These are phyloP conservation scores for Rhododendron kiyosumense DNA, from an alignment of 148 eudicot species.

Conservation along the genomic window DNA sequence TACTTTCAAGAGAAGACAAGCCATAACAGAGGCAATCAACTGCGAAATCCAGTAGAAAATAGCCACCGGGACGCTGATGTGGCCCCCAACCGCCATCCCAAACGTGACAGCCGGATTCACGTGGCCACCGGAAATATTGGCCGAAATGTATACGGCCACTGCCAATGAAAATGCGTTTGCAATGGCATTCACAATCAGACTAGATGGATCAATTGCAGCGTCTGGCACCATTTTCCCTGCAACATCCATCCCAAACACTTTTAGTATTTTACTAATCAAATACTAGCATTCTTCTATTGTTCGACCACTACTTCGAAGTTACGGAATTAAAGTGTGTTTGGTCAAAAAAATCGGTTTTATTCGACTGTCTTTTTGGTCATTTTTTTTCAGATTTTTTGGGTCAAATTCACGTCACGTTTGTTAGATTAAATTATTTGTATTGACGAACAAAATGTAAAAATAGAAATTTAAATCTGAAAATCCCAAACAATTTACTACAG, in stretches of 20 bases:
- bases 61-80: slow-evolving; percentile 56
- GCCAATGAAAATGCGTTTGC: slow-evolving; percentile 64
- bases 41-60: slow-evolving; percentile 75
- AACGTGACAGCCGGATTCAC: slow-evolving; percentile 69
- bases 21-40: slow-evolving; percentile 70
- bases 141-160: slow-evolving; percentile 52
- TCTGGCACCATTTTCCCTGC: slow-evolving; percentile 52
- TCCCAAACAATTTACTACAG: too few relatives aligned
- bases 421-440: too few relatives aligned
- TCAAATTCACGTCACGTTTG: too few relatives aligned
- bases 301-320: not conserved
- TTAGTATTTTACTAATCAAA: not conserved
- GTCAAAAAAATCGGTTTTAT: not conserved
- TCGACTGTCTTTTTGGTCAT: not conserved
- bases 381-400: too few relatives aligned
- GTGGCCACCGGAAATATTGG: slow-evolving; percentile 56
- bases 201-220: slow-evolving; percentile 43
- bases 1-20: slow-evolving; percentile 64
- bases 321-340: not conserved
- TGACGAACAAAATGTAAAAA: not conserved
- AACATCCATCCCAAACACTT: not conserved
- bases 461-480: not conserved
- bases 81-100: slow-evolving; percentile 72
- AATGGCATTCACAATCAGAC: slow-evolving; percentile 51
- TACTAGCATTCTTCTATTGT: not conserved